These are phyloP conservation scores for Atalantia buxifolia DNA, from an alignment of 345 rosid species.

Conservation along the genomic window DNA sequence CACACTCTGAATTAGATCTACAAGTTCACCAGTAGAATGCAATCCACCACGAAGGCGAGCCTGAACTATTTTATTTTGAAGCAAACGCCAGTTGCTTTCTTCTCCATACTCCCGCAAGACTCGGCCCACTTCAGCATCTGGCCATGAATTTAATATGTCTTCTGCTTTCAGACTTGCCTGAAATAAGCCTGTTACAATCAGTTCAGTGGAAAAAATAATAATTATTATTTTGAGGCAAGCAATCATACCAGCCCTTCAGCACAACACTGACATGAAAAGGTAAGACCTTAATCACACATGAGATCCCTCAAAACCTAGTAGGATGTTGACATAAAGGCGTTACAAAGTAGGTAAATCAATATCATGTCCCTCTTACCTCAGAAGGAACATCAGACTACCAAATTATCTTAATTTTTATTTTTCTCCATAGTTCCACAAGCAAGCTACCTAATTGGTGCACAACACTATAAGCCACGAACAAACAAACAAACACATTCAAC, in stretches of 20 bases:
- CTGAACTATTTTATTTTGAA: slow-evolving; percentile 64
- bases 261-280: background rate
- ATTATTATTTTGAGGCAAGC: slow-evolving; percentile 7
- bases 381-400: background rate
- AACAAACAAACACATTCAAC: background rate
- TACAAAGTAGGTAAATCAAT: background rate
- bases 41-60: slow-evolving; percentile 70
- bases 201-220: background rate
- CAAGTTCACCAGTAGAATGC: slow-evolving; percentile 80
- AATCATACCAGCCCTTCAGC: background rate
- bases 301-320: background rate
- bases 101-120: slow-evolving; percentile 82
- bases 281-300: background rate
- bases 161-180: slow-evolving; percentile 80
- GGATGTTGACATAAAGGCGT: background rate
- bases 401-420: background rate
- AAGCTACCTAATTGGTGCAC: background rate
- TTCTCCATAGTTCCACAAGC: background rate
- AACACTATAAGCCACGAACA: background rate
- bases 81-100: slow-evolving; percentile 73
- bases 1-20: slow-evolving; percentile 50
- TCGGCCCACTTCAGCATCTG: slow-evolving; percentile 70
- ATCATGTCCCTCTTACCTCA: background rate
- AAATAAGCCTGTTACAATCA: slow-evolving; percentile 31
- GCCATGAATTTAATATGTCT: slow-evolving; percentile 87